Conservation (phyloP, 345 rosid genomes). For the Camelina neglecta region DNA sequence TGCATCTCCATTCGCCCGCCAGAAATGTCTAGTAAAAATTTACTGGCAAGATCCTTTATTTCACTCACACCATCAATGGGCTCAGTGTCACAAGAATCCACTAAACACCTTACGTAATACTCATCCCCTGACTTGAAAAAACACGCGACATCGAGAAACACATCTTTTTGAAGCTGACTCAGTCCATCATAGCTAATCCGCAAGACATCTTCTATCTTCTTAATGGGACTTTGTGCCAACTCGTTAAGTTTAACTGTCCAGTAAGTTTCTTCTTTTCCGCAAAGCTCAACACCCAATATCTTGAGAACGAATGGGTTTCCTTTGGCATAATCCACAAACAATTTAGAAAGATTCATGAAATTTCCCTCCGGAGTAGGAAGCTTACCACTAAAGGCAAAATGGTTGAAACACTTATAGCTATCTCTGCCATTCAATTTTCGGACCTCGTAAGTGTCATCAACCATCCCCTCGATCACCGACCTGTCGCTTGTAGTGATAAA, state of each 20-base stretch:
- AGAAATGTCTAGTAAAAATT: conserved; percentile 32
- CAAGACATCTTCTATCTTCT: conserved; percentile 23
- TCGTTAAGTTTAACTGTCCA: conserved; percentile 36
- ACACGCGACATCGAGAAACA: conserved; percentile 51
- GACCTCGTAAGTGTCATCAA: conserved; percentile 22
- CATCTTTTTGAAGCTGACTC: background rate
- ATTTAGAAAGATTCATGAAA: conserved; percentile 19
- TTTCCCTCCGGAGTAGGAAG: background rate
- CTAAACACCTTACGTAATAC: conserved; percentile 9
- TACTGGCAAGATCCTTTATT: conserved; percentile 36
- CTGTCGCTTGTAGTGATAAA: conserved; percentile 20
- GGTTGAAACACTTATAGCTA: conserved; percentile 24
- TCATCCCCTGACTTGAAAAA: conserved; percentile 39
- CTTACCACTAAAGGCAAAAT: conserved; percentile 19
- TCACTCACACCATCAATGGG: background rate
- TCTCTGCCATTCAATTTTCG: conserved; percentile 20
- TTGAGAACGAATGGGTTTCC: conserved; percentile 51
- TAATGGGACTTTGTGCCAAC: conserved; percentile 20
- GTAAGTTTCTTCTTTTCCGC: background rate
- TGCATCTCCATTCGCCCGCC: conserved; percentile 38
- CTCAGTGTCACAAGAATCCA: conserved; percentile 27
- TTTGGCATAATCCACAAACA: conserved; percentile 30
- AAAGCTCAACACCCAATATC: conserved; percentile 37
- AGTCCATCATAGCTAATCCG: conserved; percentile 46
- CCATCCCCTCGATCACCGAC: conserved; percentile 26